Percentiles rank a stretch among this genome's conserved stretches.
phyloP scores from a whole-genome alignment of 306 rosid genomes.

The Ceratonia siliqua region DNA sequence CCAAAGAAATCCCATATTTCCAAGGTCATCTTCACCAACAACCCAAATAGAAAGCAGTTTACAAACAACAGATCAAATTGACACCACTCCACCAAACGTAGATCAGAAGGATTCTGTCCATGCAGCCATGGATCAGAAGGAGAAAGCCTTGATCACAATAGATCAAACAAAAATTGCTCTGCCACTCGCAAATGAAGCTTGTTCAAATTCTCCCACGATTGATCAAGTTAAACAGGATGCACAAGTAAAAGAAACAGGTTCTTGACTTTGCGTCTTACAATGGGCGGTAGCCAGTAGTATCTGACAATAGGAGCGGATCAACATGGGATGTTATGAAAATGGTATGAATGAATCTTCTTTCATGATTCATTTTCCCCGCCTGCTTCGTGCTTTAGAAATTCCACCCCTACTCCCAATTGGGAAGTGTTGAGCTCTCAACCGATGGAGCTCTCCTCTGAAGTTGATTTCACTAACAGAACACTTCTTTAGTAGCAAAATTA shows the following conservation, averaged over 20 bases:
- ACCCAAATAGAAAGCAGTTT: constrained; percentile 30
- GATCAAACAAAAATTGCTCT: constrained; percentile 25
- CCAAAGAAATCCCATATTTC: constrained; percentile 36
- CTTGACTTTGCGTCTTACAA: constrained; percentile 30
- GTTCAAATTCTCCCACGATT: constrained; percentile 39
- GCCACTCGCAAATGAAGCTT: constrained; percentile 26
- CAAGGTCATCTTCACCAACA: constrained; percentile 35
- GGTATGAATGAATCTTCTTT: constrained; percentile 3
- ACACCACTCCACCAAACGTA: constrained; percentile 21
- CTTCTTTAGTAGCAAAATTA: constrained; percentile 21
- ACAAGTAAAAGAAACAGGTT: constrained; percentile 44
- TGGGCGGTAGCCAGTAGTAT: neutral
- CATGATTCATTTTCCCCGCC: neutral
- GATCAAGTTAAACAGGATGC: constrained; percentile 41
- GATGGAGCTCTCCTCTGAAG: constrained; percentile 21
- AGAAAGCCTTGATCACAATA: constrained; percentile 18
- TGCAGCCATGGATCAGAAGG: constrained; percentile 32
- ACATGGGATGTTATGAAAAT: neutral
- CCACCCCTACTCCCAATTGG: neutral
- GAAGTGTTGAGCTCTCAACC: constrained; percentile 2
- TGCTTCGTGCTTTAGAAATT: neutral
- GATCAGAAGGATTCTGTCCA: constrained; percentile 33
- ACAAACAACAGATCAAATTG: constrained; percentile 24
- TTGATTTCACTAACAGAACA: constrained; percentile 20
- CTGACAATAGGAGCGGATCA: neutral